Base-by-base conservation (phyloP, 768 basidiomycete genomes). In the Pisolithus sp. region DNA sequence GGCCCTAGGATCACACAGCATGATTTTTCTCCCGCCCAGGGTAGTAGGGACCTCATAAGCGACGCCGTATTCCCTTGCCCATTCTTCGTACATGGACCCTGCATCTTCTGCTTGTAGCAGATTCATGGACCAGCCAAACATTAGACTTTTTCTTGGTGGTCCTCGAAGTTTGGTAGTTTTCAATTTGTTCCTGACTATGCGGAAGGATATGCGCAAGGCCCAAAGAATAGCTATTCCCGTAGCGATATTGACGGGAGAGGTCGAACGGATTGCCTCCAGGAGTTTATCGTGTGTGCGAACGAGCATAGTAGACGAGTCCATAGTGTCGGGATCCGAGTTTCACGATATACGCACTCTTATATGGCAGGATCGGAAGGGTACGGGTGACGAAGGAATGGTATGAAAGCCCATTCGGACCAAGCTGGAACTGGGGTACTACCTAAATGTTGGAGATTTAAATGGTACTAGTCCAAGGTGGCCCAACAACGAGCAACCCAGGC, bases 1-100 rank as follows among this genome's bases (percentile, higher is more conserved):
- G 0, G 81, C 80, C 58, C 73, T 79, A 0, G 76, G 74, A 49
- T 79, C 79, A 46, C 70, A 68, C 5, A 79, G 60, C 4, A 76
- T 57, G 21, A 79, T 57, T 5, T 56, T 57, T 7, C 48, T 62
- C 0, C 67, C 57, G 0, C 74, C 75, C 6, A 79, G 53, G 0
- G 63, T 54, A 1, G 57, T 56, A 0, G 79, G 71, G n/a, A 79
- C 51, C 15, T 63, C 47, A 53, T 67, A 83, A 0, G 71, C 76
- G 2, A 72, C 57, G 7, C 82, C 82, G 31, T 79, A 79, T 42
- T 74, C 59, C 7, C 59, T 60, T 1, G 68, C 69, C 82, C 80
- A 82, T 5, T 63, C 51, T 50, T 79, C 78, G 53, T 69, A 74
- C 7, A 78, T 23, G 1, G 53, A 40, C 0, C 68, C 72, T 2